A percentile compares a stretch with the other conserved stretches of the same genome.
Conservation (phyloP, 768 basidiomycete genomes). For the Russula emetica region DNA sequence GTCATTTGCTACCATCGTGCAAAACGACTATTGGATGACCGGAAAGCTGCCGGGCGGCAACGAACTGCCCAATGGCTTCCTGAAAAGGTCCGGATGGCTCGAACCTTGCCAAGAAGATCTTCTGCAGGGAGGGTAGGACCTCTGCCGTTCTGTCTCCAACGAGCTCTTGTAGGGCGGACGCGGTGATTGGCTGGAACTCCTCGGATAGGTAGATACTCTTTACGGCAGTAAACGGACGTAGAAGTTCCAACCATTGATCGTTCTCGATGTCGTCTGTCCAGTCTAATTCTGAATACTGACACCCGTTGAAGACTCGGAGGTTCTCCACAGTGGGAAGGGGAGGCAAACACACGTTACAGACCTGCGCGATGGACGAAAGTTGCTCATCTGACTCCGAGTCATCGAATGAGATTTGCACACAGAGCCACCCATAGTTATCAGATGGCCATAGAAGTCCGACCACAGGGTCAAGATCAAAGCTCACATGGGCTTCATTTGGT, state of each 20-base stretch:
- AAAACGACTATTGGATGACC: too few relatives aligned
- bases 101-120: not conserved
- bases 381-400: not conserved
- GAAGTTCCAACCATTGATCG: not conserved
- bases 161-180: not conserved
- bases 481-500: not conserved
- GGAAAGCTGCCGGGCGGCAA: too few relatives aligned
- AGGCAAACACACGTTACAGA: not conserved
- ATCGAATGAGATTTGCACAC: not conserved
- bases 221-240: not conserved
- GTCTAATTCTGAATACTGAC: too few relatives aligned
- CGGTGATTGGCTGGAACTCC: not conserved
- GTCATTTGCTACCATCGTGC: too few relatives aligned
- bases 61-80: not conserved
- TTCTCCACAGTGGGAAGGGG: not conserved
- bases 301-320: not conserved
- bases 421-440: not conserved
- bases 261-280: not conserved
- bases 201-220: not conserved
- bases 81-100: not conserved
- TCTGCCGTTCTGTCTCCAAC: not conserved
- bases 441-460: not conserved
- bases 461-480: accelerated
- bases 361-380: not conserved
- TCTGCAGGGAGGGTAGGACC: not conserved